Evolutionary conservation across 148 eudicot genomes (phyloP), one percentile per base, ranked within the genome.

Genomic region (Camellia granthamiana): DNA sequence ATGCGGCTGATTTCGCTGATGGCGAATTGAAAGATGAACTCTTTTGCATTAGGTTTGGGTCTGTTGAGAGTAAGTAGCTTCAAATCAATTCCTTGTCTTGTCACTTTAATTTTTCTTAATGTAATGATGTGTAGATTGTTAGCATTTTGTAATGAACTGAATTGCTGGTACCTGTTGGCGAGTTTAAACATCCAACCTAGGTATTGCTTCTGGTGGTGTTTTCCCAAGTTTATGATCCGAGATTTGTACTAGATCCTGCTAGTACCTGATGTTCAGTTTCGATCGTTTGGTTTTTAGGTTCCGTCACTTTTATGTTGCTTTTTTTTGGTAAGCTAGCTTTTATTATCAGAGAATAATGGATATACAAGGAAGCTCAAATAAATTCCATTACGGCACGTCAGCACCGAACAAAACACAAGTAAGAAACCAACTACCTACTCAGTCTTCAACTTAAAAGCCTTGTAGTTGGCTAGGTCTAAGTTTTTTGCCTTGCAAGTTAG

Each of bases 1-100:
- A 92, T 85, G 98, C 98, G 13, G 77, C 84, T 82, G 98, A 93
- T 84, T 93, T 78, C 82, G 89, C 98, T 69, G 94, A 90, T 85
- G 92, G 90, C 41, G 96, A 92, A 81, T 77, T 92, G 83, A 92
- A 92, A 81, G 89, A 90, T 55, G 98, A 93, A 83, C 81, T 89
- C 60, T 92, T 93, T 56, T 82, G 88, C 73, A 90, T 93, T 61
- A 87, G 96, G 49, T 93, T 93, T 68, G 83, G 84, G 30, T 85
- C 96, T 0, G 80, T 90, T 61, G 94, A 92, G 54, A 89, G 96
- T 93, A 80, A 90, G 96, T 87, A 10, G 49, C 23, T 43, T 75
- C 64, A 30, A 38, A 18, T 38, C 65, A 75, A 38, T 59, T 77
- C 75, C 41, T 72, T 30, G 38, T 52, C 49, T 12, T 16, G 13